A percentile compares a stretch with the other conserved stretches of the same genome.
phyloP scores from a whole-genome alignment of 345 rosid genomes.

The Diplotaxis tenuifolia region DNA sequence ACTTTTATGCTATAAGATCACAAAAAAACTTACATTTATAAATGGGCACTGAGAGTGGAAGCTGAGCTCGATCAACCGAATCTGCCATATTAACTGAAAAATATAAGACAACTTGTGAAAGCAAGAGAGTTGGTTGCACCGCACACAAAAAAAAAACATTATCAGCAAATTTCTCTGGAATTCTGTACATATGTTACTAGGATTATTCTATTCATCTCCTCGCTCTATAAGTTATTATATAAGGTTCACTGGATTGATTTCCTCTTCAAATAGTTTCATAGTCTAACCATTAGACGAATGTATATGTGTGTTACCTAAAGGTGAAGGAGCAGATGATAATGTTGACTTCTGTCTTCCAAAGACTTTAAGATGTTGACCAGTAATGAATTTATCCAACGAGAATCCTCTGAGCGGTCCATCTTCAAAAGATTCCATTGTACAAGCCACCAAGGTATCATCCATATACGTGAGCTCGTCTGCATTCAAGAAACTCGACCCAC shows the following conservation, averaged over 20 bases:
- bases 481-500: slow-evolving; percentile 75
- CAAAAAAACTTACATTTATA: slow-evolving; percentile 48
- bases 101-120: background rate
- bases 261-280: background rate
- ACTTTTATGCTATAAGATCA: background rate
- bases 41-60: slow-evolving; percentile 56
- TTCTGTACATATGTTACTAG: background rate
- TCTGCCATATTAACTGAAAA: slow-evolving; percentile 44
- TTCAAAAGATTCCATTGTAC: slow-evolving; percentile 81
- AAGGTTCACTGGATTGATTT: background rate
- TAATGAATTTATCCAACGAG: slow-evolving; percentile 78
- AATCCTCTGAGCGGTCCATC: slow-evolving; percentile 79
- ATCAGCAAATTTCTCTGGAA: background rate
- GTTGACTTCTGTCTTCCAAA: slow-evolving; percentile 78
- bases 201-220: background rate
- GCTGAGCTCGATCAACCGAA: slow-evolving; percentile 48
- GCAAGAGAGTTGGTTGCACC: background rate
- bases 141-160: background rate
- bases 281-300: background rate
- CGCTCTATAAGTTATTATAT: background rate
- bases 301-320: slow-evolving; percentile 44
- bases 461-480: slow-evolving; percentile 85
- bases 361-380: slow-evolving; percentile 87
- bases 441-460: slow-evolving; percentile 83
- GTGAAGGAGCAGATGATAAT: slow-evolving; percentile 44